Evolutionary conservation across 2,329 filamentous ascomycete species (phyloP), one percentile per base, ranked within the genome.

Genomic region (Colletotrichum salicis): DNA sequence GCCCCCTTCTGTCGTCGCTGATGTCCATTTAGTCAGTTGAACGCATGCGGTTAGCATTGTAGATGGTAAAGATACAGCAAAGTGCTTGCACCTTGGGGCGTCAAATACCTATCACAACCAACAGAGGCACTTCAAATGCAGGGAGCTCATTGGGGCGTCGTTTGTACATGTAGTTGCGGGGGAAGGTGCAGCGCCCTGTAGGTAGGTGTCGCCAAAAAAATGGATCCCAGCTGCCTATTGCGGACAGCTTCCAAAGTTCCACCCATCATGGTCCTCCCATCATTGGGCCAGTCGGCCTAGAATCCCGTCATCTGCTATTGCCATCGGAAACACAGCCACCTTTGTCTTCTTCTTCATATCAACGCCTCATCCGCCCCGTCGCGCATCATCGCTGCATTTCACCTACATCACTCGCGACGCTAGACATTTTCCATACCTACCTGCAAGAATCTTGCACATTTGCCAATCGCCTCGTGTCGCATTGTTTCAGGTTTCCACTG

Each of bases 241-340:
- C 70, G 70, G 70, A 72, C 29, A 70, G 65, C 70, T 60, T 48
- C 41, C 41, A 48, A 64, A 59, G 65, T 60, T 55, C 41, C 41
- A 48, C 19, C 35, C 45, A 52, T 31, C 27, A 55, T 54, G 13
- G 60, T 61, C 31, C 59, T 35, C 29, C 4, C 27, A 61, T 35
- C 24, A 35, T 41, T 33, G 22, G 12, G 22, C 48, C n/a, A 48
- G 58, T 54, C 51, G 57, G 48, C 54, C 31, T 27, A 27, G 64
- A 48, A 24, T 37, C 35, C 35, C 35, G 35, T 37, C 41, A 56
- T 37, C 24, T 15, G 48, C 29, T n/a, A 19, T 33, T 52, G 27
- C 48, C 22, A 5, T 12, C 15, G 12, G 6, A 59, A 24, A 68
- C 70, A 64, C 55, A 69, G 70, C 70, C 70, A 72, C 70, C n/a